Evolutionary conservation across 1,284 basidiomycete genomes (phyloP).

Genomic region (Hemileia vastatrix): DNA sequence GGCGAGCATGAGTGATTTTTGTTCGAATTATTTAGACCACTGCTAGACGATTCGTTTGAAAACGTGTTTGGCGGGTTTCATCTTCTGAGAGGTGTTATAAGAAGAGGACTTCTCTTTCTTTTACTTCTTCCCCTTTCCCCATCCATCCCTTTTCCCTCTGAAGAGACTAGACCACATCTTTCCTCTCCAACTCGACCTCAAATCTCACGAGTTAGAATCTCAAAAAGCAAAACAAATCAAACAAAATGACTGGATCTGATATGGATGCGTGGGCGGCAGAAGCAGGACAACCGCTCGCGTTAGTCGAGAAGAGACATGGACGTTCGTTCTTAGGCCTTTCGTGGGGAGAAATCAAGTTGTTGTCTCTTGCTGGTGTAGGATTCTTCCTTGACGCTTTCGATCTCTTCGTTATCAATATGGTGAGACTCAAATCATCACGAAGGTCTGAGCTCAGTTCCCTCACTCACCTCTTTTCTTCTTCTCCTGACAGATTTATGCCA

Average conservation of each 20-base stretch:
- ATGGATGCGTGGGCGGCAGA: constrained; percentile 31
- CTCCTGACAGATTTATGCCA: constrained; percentile 29
- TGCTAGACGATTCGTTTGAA: no score
- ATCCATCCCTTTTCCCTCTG: not conserved
- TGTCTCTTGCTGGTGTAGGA: constrained; percentile 39
- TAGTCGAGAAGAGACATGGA: constrained; percentile 33
- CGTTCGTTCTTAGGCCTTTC: constrained; percentile 32
- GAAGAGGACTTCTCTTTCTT: no score
- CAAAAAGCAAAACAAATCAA: constrained; percentile 4
- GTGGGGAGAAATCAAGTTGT: constrained; percentile 37
- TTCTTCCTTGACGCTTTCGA: constrained; percentile 32
- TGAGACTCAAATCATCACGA: not conserved
- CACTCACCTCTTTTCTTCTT: no score
- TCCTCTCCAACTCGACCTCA: not conserved
- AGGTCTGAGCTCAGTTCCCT: not conserved
- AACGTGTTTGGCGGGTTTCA: no score
- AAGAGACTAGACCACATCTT: not conserved
- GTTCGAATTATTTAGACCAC: no score
- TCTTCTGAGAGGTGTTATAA: no score
- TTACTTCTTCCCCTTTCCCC: no score
- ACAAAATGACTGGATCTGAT: constrained; percentile 32
- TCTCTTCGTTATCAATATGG: constrained; percentile 4
- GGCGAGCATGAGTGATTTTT: no score
- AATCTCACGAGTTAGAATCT: not conserved
- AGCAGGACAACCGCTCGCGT: constrained; percentile 31